Percentiles rank a stretch among this genome's conserved stretches.
These are phyloP conservation scores for Yamadazyma conglobata DNA, from an alignment of 1,139 yeast genomes.

Conservation along the genomic window DNA sequence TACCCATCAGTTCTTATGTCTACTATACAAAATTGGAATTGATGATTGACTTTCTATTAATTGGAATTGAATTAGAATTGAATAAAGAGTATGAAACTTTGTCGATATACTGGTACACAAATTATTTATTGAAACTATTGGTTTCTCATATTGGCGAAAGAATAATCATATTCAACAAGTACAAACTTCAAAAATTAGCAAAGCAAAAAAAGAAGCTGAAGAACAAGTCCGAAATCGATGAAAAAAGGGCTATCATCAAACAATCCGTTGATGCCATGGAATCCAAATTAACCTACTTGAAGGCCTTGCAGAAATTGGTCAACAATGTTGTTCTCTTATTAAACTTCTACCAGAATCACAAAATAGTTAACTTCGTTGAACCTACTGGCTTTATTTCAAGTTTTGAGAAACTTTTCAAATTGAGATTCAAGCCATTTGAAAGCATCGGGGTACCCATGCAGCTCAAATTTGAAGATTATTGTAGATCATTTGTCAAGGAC, in stretches of 20 bases:
- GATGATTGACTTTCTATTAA: slow-evolving; percentile 69
- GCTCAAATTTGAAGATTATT: slow-evolving; percentile 45
- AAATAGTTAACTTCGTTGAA: slow-evolving; percentile 26
- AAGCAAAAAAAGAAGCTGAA: slow-evolving; percentile 50
- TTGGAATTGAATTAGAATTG: slow-evolving; percentile 75
- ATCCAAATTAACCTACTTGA: slow-evolving; percentile 29
- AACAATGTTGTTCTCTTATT: slow-evolving; percentile 22
- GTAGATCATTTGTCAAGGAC: slow-evolving; percentile 11
- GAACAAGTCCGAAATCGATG: slow-evolving; percentile 29
- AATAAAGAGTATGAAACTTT: slow-evolving; percentile 71
- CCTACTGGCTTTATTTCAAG: slow-evolving; percentile 32
- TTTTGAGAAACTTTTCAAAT: slow-evolving; percentile 51
- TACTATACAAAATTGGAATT: slow-evolving; percentile 60
- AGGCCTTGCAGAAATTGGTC: slow-evolving; percentile 34
- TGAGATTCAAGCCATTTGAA: slow-evolving; percentile 80
- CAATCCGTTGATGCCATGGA: slow-evolving; percentile 17
- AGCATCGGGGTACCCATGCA: slow-evolving; percentile 76
- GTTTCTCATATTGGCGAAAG: slow-evolving; percentile 51
- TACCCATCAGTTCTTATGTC: slow-evolving; percentile 67
- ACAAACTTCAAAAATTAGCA: slow-evolving; percentile 35
- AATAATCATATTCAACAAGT: slow-evolving; percentile 31
- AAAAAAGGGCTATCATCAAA: slow-evolving; percentile 27
- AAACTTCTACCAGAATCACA: slow-evolving; percentile 22
- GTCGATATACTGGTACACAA: slow-evolving; percentile 65
- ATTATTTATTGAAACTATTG: slow-evolving; percentile 48